Conservation (phyloP, 2,329 filamentous ascomycete species). For the Chaetomium sp. region DNA sequence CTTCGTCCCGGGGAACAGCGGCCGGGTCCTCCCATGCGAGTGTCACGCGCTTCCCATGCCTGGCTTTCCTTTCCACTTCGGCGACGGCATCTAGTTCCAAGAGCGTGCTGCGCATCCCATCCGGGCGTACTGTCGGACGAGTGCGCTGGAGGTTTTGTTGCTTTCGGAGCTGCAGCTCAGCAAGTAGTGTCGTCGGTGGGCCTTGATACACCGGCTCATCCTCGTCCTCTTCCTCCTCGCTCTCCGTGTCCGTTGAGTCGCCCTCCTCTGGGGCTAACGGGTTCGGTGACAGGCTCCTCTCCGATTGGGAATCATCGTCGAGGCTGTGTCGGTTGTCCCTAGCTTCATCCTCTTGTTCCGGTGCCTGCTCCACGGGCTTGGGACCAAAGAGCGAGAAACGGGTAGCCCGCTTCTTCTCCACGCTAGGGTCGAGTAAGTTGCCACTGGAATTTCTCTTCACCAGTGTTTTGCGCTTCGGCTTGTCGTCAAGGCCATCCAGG, state of each 20-base stretch:
- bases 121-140: slow-evolving; percentile 57
- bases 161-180: slow-evolving; percentile 87
- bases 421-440: slow-evolving; percentile 20
- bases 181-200: slow-evolving; percentile 81
- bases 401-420: slow-evolving; percentile 20
- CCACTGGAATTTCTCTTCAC: slow-evolving; percentile 20
- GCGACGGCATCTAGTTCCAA: slow-evolving; percentile 86
- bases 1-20: slow-evolving; percentile 39
- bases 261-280: slow-evolving; percentile 26
- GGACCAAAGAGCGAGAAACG: slow-evolving; percentile 19
- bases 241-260: slow-evolving; percentile 33
- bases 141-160: slow-evolving; percentile 78
- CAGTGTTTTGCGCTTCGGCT: slow-evolving; percentile 17
- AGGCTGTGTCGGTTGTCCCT: slow-evolving; percentile 16
- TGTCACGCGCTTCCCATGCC: slow-evolving; percentile 69
- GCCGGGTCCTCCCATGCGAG: slow-evolving; percentile 81
- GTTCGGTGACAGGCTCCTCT: slow-evolving; percentile 24
- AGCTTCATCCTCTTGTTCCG: slow-evolving; percentile 21
- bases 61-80: slow-evolving; percentile 70
- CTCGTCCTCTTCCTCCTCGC: slow-evolving; percentile 41
- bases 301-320: slow-evolving; percentile 26
- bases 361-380: slow-evolving; percentile 7
- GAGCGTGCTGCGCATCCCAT: slow-evolving; percentile 85
- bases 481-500: slow-evolving; percentile 16
- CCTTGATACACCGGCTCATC: slow-evolving; percentile 54